These are phyloP conservation scores for Novymonas esmeraldas DNA, from an alignment of 208 protist genomes.

Conservation along the genomic window DNA sequence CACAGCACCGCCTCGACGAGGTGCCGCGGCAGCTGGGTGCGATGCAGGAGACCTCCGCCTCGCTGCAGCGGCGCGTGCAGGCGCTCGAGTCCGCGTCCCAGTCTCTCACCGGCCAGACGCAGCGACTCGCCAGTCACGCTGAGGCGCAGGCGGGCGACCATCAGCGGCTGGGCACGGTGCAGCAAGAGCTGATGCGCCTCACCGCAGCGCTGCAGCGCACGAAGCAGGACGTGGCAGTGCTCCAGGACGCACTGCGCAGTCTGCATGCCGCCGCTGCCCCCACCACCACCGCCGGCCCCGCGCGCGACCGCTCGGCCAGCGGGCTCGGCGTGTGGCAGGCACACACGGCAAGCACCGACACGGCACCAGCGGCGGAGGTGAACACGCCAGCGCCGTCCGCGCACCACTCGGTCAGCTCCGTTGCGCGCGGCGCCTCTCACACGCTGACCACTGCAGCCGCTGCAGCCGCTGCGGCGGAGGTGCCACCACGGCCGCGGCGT, in stretches of 20 bases:
- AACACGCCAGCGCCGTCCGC: slow-evolving; percentile 30
- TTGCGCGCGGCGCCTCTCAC: neutral
- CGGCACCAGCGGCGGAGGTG: slow-evolving; percentile 14
- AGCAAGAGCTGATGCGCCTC: slow-evolving; percentile 24
- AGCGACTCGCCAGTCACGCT: slow-evolving; percentile 11
- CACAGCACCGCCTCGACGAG: slow-evolving; percentile 7
- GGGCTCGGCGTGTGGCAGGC: slow-evolving; percentile 12
- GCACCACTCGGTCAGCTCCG: slow-evolving; percentile 8
- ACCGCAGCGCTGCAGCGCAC: slow-evolving; percentile 14
- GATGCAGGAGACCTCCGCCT: neutral
- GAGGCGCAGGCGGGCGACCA: slow-evolving; percentile 15
- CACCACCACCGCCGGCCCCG: neutral
- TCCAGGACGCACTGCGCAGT: slow-evolving; percentile 17
- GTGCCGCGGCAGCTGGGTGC: slow-evolving; percentile 15
- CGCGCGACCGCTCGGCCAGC: slow-evolving; percentile 14
- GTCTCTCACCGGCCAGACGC: slow-evolving; percentile 8
- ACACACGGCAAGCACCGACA: slow-evolving; percentile 36
- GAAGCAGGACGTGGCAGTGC: slow-evolving; percentile 21
- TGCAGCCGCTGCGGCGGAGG: slow-evolving; percentile 1
- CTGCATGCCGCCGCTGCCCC: slow-evolving; percentile 2
- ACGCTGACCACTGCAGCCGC: neutral
- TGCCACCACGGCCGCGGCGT: slow-evolving; percentile 10
- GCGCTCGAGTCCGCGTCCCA: slow-evolving; percentile 22
- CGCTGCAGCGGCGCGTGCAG: slow-evolving; percentile 11
- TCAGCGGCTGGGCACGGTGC: slow-evolving; percentile 21